A percentile compares a stretch with the other conserved stretches of the same genome.
phyloP scores from a whole-genome alignment of 2,329 filamentous ascomycete species.

The Phyllosticta paracitricarpa region DNA sequence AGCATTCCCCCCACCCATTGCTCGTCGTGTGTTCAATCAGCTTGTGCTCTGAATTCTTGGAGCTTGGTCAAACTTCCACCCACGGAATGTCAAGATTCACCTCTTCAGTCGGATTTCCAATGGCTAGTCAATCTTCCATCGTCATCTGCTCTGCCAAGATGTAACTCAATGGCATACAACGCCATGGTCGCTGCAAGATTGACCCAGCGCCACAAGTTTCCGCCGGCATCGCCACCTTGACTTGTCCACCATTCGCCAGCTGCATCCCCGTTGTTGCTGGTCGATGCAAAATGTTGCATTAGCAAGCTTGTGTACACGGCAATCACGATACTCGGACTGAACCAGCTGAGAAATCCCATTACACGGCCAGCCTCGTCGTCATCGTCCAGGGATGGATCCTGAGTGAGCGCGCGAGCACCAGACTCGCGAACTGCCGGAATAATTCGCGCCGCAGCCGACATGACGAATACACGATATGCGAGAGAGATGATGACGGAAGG shows the following conservation, averaged over 20 bases:
- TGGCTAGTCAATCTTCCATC: constrained; percentile 64
- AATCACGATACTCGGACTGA: constrained; percentile 87
- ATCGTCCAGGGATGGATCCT: constrained; percentile 79
- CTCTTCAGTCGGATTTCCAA: constrained; percentile 80
- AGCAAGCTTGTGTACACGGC: constrained; percentile 92
- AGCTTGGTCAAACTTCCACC: background rate
- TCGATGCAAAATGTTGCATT: constrained; percentile 87
- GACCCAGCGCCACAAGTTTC: constrained; percentile 86
- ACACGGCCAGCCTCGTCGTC: constrained; percentile 71
- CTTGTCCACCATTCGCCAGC: constrained; percentile 69
- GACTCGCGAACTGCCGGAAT: constrained; percentile 87
- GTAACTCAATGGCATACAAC: constrained; percentile 82
- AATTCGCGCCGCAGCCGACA: constrained; percentile 91
- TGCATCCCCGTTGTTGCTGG: constrained; percentile 43
- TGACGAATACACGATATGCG: constrained; percentile 84
- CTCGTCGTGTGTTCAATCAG: background rate
- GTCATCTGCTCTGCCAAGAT: constrained; percentile 72
- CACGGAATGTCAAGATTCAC: background rate
- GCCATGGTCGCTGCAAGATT: constrained; percentile 84
- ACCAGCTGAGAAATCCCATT: constrained; percentile 80
- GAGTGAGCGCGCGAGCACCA: constrained; percentile 70
- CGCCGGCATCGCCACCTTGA: constrained; percentile 69
- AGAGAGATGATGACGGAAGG: constrained; percentile 93
- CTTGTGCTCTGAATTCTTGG: background rate
- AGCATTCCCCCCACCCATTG: background rate